Base-by-base conservation (phyloP, 75 land plant genomes). In the Selaginella moellendorffii region DNA sequence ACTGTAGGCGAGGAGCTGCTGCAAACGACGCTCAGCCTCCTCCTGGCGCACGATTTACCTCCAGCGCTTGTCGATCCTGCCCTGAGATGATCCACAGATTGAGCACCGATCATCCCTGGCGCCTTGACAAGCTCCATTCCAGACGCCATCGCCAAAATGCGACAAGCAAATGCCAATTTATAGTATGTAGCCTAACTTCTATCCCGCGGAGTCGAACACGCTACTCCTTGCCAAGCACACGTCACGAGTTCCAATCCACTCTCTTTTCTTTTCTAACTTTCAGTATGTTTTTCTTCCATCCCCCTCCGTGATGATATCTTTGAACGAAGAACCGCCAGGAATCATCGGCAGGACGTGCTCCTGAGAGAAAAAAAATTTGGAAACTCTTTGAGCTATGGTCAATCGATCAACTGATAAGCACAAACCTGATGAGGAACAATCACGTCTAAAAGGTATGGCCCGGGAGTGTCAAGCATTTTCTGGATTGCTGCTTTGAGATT, bases 301-400 rank as follows among this genome's bases (percentile, higher is more conserved):
- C n/a, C n/a, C n/a, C n/a, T n/a, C n/a, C n/a, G n/a, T n/a, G n/a
- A 86, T 90, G 64, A 81, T 78, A 65, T 90, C 97, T 46, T 84
- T 79, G 54, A 90, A 90, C 2, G 79, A 68, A 42, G 85, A 88
- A 28, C 86, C 88, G 68, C 88, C 81, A 0, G 93, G 97, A 8
- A 87, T 87, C 97, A 87, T 90, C 19, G 93, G 97, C 67, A 87
- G 59, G 24, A 90, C 93, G 67, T 90, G 93, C 30, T 90, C 97
- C 61, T 88, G 66, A 1, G 8, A 22, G n/a, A n/a, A n/a, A n/a
- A n/a, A n/a, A n/a, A n/a, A n/a, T n/a, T n/a, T n/a, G n/a, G n/a
- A n/a, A n/a, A n/a, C n/a, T n/a, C n/a, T n/a, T n/a, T n/a, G n/a
- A n/a, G n/a, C n/a, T n/a, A n/a, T n/a, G n/a, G n/a, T n/a, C n/a